These are phyloP conservation scores for Iris pallida DNA, from an alignment of 116 monocot species.

Conservation along the genomic window DNA sequence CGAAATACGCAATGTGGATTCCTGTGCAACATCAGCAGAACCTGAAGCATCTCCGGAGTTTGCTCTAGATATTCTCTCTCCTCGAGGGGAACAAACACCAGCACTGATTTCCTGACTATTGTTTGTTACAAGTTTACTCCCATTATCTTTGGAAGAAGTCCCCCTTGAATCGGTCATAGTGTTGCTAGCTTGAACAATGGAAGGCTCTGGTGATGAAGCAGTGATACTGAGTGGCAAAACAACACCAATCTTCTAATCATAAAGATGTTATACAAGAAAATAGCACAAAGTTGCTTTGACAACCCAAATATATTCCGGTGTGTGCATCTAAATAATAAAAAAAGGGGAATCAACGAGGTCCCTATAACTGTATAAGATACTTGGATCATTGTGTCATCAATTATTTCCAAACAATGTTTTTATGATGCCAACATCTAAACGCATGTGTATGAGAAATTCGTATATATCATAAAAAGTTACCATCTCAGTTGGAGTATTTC, in stretches of 20 bases:
- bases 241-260: not conserved
- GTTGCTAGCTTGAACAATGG: conserved; percentile 15
- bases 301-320: not conserved
- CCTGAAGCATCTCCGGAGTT: conserved; percentile 12
- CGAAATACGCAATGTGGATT: conserved; percentile 11
- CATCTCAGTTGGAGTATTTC: conserved; percentile 60
- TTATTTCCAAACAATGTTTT: not conserved
- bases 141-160: conserved; percentile 15
- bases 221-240: conserved; percentile 18
- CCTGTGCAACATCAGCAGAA: conserved; percentile 15
- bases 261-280: not conserved
- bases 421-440: not conserved
- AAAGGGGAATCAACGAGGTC: not conserved
- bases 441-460: not conserved
- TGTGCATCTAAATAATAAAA: not conserved
- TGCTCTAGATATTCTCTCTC: conserved; percentile 5
- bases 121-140: conserved; percentile 2
- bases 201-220: conserved; percentile 10
- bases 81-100: conserved; percentile 2
- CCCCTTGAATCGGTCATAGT: conserved; percentile 17
- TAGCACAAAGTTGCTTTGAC: not conserved
- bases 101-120: conserved; percentile 10
- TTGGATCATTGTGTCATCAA: not conserved
- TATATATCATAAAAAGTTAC: conserved; percentile 20
- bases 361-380: not conserved